Conservation (phyloP, 108 stramenopile species). For the Fistulifera solaris region DNA sequence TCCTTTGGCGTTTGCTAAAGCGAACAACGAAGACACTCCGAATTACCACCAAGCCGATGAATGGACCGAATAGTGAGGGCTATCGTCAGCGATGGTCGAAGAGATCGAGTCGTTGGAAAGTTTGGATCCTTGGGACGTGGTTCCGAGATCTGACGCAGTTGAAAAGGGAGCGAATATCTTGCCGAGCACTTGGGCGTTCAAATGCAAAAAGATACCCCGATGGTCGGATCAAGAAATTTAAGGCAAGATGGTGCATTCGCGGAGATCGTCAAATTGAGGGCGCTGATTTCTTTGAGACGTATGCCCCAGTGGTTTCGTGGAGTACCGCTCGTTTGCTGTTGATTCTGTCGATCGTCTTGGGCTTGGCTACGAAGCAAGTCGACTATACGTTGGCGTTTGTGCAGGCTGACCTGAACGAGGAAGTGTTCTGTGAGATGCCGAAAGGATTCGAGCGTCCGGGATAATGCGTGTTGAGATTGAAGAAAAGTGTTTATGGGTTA, state of each 20-base stretch:
- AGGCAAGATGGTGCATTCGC: constrained; percentile 46
- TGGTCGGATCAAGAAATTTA: constrained; percentile 37
- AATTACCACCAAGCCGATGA: constrained; percentile 28
- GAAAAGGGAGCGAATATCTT: constrained; percentile 11
- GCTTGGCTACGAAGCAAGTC: constrained; percentile 25
- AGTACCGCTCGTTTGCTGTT: constrained; percentile 27
- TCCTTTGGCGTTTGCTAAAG: constrained; percentile 12
- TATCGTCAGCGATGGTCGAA: constrained; percentile 15
- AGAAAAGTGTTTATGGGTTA: constrained; percentile 24
- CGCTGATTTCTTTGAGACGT: constrained; percentile 45
- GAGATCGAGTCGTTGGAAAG: constrained; percentile 18
- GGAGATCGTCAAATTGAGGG: constrained; percentile 46
- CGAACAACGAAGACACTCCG: constrained; percentile 26
- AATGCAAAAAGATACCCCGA: constrained; percentile 37
- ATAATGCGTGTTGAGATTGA: constrained; percentile 17
- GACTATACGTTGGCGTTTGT: constrained; percentile 47
- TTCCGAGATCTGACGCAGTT: constrained; percentile 4
- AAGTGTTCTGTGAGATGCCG: constrained; percentile 27
- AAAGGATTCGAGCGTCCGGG: constrained; percentile 16
- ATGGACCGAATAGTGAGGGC: constrained; percentile 17
- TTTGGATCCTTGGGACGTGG: constrained; percentile 15
- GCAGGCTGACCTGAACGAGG: constrained; percentile 19
- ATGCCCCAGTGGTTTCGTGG: constrained; percentile 46
- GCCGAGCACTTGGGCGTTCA: constrained; percentile 37
- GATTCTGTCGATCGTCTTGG: constrained; percentile 11